Percentiles rank a stretch among this genome's conserved stretches.
Conservation (phyloP, 768 basidiomycete species). For the Tulasnella sp. region DNA sequence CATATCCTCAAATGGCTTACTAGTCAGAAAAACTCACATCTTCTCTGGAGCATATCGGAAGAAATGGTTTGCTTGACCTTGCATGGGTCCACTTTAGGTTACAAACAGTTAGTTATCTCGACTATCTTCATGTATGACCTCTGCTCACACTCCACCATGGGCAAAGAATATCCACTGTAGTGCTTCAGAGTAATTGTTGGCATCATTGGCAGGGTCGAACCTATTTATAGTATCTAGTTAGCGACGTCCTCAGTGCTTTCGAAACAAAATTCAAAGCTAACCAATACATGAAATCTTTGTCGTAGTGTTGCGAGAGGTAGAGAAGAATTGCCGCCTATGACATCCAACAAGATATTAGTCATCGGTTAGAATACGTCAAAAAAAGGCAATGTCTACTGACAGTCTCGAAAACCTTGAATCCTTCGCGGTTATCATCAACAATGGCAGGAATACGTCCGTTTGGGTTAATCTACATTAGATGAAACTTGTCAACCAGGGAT, state of each 20-base stretch:
- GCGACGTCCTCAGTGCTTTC: background rate
- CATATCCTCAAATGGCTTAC: background rate
- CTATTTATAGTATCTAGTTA: constrained; percentile 10
- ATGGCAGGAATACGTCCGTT: constrained; percentile 58
- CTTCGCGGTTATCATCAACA: constrained; percentile 43
- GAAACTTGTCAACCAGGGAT: background rate
- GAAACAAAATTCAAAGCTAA: background rate
- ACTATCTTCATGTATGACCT: too few species aligned
- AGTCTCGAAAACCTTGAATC: constrained; percentile 56
- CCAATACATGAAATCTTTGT: constrained; percentile 52
- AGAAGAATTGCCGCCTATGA: constrained; percentile 53
- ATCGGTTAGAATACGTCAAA: background rate
- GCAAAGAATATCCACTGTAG: constrained; percentile 82
- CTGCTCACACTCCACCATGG: constrained; percentile 19
- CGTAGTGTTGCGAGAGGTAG: constrained; percentile 65
- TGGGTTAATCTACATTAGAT: constrained; percentile 36
- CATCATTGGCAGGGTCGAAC: constrained; percentile 38
- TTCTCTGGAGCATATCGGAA: constrained; percentile 48
- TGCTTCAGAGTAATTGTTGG: constrained; percentile 51
- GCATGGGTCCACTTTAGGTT: constrained; percentile 42
- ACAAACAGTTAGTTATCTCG: too few species aligned
- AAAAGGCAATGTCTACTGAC: background rate
- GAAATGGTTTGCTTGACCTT: constrained; percentile 52
- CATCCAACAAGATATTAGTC: background rate
- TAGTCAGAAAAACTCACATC: constrained; percentile 35